A percentile compares a stretch with the other conserved stretches of the same genome.
Conservation (phyloP, 768 basidiomycete genomes). For the Sporobolomyces roseus region DNA sequence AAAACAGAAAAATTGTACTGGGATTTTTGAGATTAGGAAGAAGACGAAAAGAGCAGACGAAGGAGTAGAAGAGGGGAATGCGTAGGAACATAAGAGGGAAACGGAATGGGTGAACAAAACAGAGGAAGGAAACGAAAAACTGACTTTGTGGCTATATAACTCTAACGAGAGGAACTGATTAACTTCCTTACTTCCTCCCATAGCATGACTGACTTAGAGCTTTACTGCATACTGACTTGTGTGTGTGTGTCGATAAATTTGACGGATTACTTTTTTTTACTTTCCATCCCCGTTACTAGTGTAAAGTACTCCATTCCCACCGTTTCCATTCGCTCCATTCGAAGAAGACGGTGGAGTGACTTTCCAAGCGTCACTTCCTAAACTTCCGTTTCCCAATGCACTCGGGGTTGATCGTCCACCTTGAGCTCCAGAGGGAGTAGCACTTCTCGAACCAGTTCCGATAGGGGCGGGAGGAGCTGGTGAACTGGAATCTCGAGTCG, state of each 20-base stretch:
- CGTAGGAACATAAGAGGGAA: background rate
- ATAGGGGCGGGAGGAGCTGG: constrained; percentile 28
- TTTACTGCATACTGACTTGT: no score
- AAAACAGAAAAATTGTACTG: no score
- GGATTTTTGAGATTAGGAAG: background rate
- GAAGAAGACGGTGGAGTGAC: background rate
- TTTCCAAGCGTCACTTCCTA: constrained; percentile 32
- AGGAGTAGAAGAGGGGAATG: background rate
- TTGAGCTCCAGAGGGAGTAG: constrained; percentile 8
- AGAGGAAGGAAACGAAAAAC: background rate
- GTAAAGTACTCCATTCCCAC: background rate
- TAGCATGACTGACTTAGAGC: no score
- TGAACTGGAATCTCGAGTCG: background rate
- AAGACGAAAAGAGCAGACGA: background rate
- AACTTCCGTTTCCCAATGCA: constrained; percentile 25
- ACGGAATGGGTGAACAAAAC: background rate
- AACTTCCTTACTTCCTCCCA: no score
- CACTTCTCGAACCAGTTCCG: constrained; percentile 15
- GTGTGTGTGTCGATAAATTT: no score
- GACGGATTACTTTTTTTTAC: background rate
- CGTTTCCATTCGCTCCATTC: background rate
- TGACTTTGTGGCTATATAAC: no score
- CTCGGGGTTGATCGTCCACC: constrained; percentile 7
- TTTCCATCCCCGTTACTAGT: constrained; percentile 1
- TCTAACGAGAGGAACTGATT: no score